These are phyloP conservation scores for Eimeria falciformis DNA, from an alignment of 169 alveolate species.

Conservation along the genomic window DNA sequence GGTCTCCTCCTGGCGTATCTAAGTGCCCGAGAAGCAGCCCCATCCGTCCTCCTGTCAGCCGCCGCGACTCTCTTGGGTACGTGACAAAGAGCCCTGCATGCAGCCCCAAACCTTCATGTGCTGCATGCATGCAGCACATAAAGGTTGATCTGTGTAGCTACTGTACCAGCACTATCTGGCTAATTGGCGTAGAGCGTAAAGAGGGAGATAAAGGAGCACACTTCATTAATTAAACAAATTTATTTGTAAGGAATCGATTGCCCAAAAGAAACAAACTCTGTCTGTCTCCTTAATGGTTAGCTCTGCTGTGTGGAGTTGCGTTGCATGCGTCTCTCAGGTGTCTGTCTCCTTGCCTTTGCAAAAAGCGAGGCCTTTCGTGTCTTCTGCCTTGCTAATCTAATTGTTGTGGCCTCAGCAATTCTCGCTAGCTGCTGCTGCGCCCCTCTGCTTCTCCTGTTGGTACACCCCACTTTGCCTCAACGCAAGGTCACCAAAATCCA, in stretches of 20 bases:
- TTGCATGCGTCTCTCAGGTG: not conserved
- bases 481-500: not conserved
- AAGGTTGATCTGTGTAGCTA: not conserved
- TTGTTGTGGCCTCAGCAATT: slow-evolving; percentile 9
- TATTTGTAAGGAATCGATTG: not conserved
- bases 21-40: slow-evolving; percentile 3
- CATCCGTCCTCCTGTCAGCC: not conserved
- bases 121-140: not conserved
- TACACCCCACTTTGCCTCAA: slow-evolving; percentile 34
- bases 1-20: slow-evolving; percentile 29
- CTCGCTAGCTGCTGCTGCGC: slow-evolving; percentile 58
- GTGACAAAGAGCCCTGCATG: not conserved
- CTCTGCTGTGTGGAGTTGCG: not conserved
- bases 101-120: not conserved
- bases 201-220: not conserved
- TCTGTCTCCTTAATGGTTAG: too few species aligned
- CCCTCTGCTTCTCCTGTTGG: slow-evolving; percentile 23
- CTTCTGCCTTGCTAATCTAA: not conserved
- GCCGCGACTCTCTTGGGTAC: slow-evolving; percentile 5
- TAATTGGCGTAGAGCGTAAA: not conserved
- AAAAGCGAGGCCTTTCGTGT: slow-evolving; percentile 24
- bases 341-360: not conserved
- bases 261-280: too few species aligned
- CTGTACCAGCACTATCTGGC: not conserved
- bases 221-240: not conserved